phyloP scores from a whole-genome alignment of 495 filamentous ascomycete species.

The Penicillium flavigenum region DNA sequence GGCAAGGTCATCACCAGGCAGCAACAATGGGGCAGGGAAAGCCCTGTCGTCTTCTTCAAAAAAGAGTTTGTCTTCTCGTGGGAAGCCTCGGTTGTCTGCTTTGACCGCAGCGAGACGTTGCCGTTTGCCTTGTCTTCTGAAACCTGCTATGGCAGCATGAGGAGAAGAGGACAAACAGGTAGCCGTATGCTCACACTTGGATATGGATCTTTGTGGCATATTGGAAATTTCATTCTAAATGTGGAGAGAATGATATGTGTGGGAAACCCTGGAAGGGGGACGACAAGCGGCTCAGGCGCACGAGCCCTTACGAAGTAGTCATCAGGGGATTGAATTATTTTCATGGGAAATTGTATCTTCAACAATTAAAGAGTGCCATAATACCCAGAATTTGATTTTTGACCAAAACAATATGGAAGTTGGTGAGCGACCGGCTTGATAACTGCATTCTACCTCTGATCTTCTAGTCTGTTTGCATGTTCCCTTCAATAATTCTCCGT shows the following conservation, averaged over 20 bases:
- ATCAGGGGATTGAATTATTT: not conserved
- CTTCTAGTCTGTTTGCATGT: not conserved
- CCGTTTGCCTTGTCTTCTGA: no score
- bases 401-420: no score
- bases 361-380: not conserved
- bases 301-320: not conserved
- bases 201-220: not conserved
- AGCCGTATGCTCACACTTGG: constrained; percentile 11
- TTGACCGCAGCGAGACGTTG: no score
- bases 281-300: not conserved
- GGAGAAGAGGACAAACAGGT: constrained; percentile 11
- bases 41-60: no score
- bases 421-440: no score
- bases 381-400: no score
- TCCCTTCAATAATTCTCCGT: no score
- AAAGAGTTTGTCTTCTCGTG: no score
- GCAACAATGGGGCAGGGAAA: no score
- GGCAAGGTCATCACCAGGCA: no score
- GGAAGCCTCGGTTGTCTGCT: no score
- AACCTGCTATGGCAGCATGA: constrained; percentile 13
- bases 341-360: not conserved
- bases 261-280: not conserved
- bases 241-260: not conserved
- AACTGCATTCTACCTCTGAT: no score
- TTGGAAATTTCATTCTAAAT: not conserved